phyloP scores from a whole-genome alignment of 345 rosid species.

The Pistacia integerrima region DNA sequence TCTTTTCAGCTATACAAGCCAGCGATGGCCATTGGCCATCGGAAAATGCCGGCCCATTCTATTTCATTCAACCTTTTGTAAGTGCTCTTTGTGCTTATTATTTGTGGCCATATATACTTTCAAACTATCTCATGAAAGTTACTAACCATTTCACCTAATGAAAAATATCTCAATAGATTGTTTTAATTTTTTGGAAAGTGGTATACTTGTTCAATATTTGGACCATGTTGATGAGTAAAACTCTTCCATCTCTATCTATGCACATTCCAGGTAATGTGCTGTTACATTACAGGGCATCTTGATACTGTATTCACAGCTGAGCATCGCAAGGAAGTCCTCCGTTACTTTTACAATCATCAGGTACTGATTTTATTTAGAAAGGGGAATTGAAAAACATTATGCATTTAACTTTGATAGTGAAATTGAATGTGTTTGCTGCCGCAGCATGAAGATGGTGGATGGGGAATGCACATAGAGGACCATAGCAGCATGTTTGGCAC shows the following conservation, averaged over 20 bases:
- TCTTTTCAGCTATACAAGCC: not conserved
- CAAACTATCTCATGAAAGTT: no score
- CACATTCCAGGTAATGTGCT: conserved; percentile 36
- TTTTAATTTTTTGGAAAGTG: no score
- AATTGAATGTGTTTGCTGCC: no score
- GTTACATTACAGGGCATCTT: conserved; percentile 49
- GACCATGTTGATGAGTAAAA: no score
- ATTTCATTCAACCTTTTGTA: not conserved
- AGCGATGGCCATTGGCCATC: not conserved
- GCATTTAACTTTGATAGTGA: no score
- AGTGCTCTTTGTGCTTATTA: not conserved
- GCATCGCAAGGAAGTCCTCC: conserved; percentile 48
- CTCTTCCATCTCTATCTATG: not conserved
- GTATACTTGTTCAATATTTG: no score
- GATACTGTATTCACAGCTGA: conserved; percentile 38
- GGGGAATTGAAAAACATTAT: not conserved
- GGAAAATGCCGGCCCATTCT: not conserved
- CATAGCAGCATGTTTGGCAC: conserved; percentile 46
- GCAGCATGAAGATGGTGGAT: conserved; percentile 53
- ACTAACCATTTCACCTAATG: no score
- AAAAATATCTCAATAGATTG: no score
- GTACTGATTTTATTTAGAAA: not conserved
- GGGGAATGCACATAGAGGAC: conserved; percentile 47
- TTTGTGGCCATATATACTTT: no score
- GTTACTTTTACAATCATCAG: conserved; percentile 54